Evolutionary conservation across 352 stramenopile genomes (phyloP).

Genomic region (Pythium guiyangense): DNA sequence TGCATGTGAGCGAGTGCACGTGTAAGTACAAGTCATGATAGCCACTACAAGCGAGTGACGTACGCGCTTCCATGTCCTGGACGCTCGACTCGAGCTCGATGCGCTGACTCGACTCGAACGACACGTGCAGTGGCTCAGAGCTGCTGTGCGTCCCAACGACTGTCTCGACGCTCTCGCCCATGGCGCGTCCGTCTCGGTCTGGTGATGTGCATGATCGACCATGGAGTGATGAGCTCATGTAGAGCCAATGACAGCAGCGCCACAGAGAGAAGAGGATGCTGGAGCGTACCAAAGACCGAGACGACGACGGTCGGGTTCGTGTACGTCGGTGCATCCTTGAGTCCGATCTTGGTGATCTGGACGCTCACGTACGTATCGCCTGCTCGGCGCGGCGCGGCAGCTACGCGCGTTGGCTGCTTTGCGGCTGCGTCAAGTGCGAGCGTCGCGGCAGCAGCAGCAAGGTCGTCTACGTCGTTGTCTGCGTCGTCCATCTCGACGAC

Average conservation of each 20-base stretch:
- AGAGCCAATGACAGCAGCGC: background rate
- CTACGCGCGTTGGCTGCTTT: slow-evolving; percentile 4
- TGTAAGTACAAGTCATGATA: too few relatives aligned
- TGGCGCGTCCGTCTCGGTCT: slow-evolving; percentile 42
- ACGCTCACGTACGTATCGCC: slow-evolving; percentile 52
- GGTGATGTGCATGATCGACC: background rate
- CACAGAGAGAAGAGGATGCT: background rate
- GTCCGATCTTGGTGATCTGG: slow-evolving; percentile 41
- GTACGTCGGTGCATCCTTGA: slow-evolving; percentile 63
- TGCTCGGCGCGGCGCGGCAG: slow-evolving; percentile 1
- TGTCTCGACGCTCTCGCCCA: slow-evolving; percentile 58
- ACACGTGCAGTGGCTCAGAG: slow-evolving; percentile 38
- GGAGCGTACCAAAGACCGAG: slow-evolving; percentile 40
- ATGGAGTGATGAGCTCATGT: background rate
- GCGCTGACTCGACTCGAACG: slow-evolving; percentile 25
- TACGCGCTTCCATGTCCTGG: slow-evolving; percentile 47
- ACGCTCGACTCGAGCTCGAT: slow-evolving; percentile 48
- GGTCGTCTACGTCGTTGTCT: slow-evolving; percentile 19
- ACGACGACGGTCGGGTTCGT: slow-evolving; percentile 62
- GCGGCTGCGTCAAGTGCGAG: background rate
- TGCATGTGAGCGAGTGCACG: slow-evolving; percentile 11
- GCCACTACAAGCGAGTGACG: background rate
- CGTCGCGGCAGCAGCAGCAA: background rate
- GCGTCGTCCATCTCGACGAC: slow-evolving; percentile 20
- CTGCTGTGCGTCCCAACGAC: slow-evolving; percentile 21